Conservation (phyloP, 139 green algal species). For the Closterium sp. region DNA sequence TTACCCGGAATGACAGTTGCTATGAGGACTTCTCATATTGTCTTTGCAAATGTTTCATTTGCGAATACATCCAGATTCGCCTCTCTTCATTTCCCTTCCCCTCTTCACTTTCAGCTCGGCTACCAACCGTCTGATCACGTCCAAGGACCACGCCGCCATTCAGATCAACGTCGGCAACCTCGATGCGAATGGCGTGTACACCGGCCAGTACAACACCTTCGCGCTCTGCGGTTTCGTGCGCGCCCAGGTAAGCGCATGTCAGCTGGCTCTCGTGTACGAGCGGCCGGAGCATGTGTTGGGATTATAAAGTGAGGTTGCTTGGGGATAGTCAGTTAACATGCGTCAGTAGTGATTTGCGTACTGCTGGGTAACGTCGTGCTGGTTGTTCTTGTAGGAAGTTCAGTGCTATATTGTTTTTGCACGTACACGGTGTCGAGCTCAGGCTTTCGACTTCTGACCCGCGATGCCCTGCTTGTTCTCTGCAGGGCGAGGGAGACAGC, state of each 20-base stretch:
- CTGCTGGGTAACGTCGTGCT: too few species aligned
- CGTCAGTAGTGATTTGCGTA: too few species aligned
- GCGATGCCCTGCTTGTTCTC: background rate
- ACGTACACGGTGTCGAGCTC: too few species aligned
- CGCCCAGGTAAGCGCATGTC: constrained; percentile 28
- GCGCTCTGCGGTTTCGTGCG: constrained; percentile 75
- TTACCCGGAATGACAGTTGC: background rate
- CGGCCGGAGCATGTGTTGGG: too few species aligned
- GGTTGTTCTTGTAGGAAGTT: too few species aligned
- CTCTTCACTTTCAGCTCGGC: constrained; percentile 77
- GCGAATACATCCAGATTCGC: background rate
- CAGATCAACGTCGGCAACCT: constrained; percentile 99
- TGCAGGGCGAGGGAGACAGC: constrained; percentile 45
- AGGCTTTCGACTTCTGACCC: background rate
- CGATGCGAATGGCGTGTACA: constrained; percentile 93
- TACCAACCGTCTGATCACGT: constrained; percentile 98
- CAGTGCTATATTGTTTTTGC: too few species aligned
- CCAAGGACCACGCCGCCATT: constrained; percentile 95
- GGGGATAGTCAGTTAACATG: too few species aligned
- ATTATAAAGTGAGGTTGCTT: too few species aligned
- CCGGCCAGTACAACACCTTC: constrained; percentile 88
- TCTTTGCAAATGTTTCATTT: background rate
- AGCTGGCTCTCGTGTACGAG: too few species aligned
- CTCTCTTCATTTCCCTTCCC: background rate
- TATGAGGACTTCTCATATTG: background rate